Evolutionary conservation across 1,139 yeast genomes (phyloP).

Genomic region (Taiozyma sp.): DNA sequence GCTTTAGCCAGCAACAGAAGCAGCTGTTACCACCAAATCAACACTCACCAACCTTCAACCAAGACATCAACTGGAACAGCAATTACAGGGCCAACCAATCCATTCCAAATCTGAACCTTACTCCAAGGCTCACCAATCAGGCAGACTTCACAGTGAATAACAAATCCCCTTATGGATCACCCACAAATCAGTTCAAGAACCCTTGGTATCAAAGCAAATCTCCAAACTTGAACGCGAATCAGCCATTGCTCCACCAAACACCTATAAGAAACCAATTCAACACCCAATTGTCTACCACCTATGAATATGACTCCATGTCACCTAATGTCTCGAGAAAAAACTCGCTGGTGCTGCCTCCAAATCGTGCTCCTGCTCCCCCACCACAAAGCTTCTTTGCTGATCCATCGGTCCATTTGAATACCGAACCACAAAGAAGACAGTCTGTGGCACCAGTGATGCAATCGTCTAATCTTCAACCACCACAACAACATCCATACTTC

Average conservation of each 20-base stretch:
- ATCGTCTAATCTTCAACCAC: conserved; percentile 9
- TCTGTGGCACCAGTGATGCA: conserved; percentile 25
- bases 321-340: conserved; percentile 17
- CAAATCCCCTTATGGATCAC: conserved; percentile 22
- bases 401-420: conserved; percentile 12
- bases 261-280: conserved; percentile 9
- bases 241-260: conserved; percentile 3
- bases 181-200: conserved; percentile 22
- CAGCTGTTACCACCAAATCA: conserved; percentile 5
- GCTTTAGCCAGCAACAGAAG: conserved; percentile 4
- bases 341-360: conserved; percentile 24
- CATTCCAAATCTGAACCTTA: conserved; percentile 10
- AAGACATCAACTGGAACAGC: conserved; percentile 13
- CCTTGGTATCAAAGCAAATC: conserved; percentile 22
- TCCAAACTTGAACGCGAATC: conserved; percentile 6
- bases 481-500: conserved; percentile 4
- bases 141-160: conserved; percentile 5
- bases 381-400: conserved; percentile 20
- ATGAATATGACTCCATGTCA: conserved; percentile 19
- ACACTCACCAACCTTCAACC: conserved; percentile 3
- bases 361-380: conserved; percentile 26
- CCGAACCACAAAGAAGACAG: conserved; percentile 31
- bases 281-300: conserved; percentile 22
- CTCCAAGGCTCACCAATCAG: conserved; percentile 12
- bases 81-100: conserved; percentile 9